Evolutionary conservation across 345 rosid species (phyloP), one percentile per base, ranked within the genome.

Genomic region (Syzygium jambos): DNA sequence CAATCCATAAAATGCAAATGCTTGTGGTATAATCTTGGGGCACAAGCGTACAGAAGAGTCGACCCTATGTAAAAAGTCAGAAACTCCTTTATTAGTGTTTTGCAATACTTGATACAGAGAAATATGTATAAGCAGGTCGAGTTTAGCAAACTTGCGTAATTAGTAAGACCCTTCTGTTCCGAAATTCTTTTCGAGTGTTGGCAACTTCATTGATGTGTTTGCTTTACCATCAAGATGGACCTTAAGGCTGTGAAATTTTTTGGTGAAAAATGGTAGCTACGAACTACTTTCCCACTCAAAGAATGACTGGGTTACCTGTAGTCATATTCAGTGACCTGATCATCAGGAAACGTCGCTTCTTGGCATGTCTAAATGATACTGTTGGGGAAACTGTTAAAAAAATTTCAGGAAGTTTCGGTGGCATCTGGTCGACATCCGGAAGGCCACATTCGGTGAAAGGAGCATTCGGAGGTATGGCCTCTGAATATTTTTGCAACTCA

Each of bases 191-290:
- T 30, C 41, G 3, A 3, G 78, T 29, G 78, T 63, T n/a, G 73
- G 73, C 21, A 14, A 65, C 41, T 65, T 15, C 41, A 7, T 3
- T 16, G 41, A 6, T 63, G 77, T n/a, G 38, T 63, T 63, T 63
- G 21, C 77, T 63, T 59, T 29, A n/a, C 10, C 38, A 63, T 14
- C 77, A 29, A 63, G 38, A 63, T 7, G 29, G 38, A 29, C 2
- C 38, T 29, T 2, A 63, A 3, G 77, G 77, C 77, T 3, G 77
- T 14, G 21, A 59, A 59, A 0, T 53, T 53, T 65, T 65, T 30
- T 0, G 1, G 6, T 1, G 2, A 65, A n/a, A 29, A 29, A 15
- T 29, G 11, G 30, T 11, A 27, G 16, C 7, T 5, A 11, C 11
- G 11, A 65, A 65, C 78, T 15, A 7, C 78, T 15, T 63, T 63